Conservation (phyloP, 2,329 filamentous ascomycete genomes). For the Aschersonia sp. region DNA sequence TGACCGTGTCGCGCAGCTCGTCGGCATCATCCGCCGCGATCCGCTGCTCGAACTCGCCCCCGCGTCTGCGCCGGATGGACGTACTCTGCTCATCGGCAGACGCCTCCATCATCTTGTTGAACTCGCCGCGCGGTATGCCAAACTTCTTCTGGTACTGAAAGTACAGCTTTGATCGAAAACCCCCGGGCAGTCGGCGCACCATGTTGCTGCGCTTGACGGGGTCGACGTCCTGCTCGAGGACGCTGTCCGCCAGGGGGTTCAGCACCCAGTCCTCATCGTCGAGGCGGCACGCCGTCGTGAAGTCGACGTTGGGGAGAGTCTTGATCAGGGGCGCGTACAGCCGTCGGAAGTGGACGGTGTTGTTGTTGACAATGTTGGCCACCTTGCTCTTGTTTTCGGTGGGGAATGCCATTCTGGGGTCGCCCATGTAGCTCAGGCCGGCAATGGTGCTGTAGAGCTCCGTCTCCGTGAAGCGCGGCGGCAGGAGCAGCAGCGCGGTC, state of each 20-base stretch:
- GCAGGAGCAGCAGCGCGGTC: constrained; percentile 75
- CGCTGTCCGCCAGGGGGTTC: constrained; percentile 42
- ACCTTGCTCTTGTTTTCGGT: constrained; percentile 90
- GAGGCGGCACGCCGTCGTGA: constrained; percentile 39
- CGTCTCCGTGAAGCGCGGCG: constrained; percentile 69
- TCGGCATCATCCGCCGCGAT: constrained; percentile 57
- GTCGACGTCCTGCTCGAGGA: constrained; percentile 81
- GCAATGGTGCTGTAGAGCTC: constrained; percentile 86
- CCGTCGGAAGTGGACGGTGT: constrained; percentile 80
- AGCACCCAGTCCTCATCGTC: constrained; percentile 25
- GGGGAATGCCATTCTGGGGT: constrained; percentile 85
- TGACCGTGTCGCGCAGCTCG: constrained; percentile 56
- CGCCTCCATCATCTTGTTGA: constrained; percentile 71
- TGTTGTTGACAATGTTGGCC: constrained; percentile 82
- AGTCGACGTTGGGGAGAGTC: constrained; percentile 77
- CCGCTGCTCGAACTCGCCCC: constrained; percentile 71
- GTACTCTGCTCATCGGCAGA: constrained; percentile 50
- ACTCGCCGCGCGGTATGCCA: constrained; percentile 69
- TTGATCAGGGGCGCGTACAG: constrained; percentile 83
- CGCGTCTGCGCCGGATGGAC: constrained; percentile 58
- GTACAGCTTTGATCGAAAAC: constrained; percentile 81
- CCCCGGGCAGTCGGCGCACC: constrained; percentile 77
- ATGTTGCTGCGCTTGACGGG: constrained; percentile 85
- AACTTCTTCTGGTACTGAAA: constrained; percentile 91
- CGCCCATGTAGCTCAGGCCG: constrained; percentile 83